Evolutionary conservation across 2,329 filamentous ascomycete species (phyloP).

Genomic region (Talaromyces sp.): DNA sequence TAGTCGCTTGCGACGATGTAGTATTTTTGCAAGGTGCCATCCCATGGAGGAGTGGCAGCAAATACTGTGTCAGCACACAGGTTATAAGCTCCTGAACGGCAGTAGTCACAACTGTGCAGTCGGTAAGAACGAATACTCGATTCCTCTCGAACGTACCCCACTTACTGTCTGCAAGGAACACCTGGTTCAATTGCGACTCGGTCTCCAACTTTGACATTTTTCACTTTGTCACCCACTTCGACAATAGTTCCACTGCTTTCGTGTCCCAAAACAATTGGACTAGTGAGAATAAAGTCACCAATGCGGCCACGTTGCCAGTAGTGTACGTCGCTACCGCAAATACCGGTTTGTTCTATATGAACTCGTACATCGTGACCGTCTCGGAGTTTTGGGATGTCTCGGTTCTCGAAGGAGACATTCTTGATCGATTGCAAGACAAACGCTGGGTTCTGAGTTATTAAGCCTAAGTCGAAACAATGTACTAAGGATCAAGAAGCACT

Average conservation of each 20-base stretch:
- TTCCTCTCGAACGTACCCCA: neutral
- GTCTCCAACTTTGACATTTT: constrained; percentile 40
- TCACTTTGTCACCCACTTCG: constrained; percentile 20
- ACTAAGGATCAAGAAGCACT: neutral
- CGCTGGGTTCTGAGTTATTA: neutral
- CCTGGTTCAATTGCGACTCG: constrained; percentile 47
- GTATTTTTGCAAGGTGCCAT: constrained; percentile 48
- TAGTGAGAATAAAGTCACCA: neutral
- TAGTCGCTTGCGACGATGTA: constrained; percentile 45
- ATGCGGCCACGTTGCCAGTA: constrained; percentile 2
- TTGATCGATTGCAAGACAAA: neutral
- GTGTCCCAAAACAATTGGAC: neutral
- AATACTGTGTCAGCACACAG: constrained; percentile 42
- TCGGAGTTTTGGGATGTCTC: neutral
- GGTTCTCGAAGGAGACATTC: neutral
- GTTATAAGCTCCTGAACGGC: constrained; percentile 38
- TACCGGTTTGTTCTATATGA: constrained; percentile 3
- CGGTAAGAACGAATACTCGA: neutral
- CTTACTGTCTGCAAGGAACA: constrained; percentile 32
- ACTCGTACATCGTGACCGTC: neutral
- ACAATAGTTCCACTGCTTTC: neutral
- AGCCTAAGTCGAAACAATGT: neutral
- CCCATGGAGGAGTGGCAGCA: constrained; percentile 46
- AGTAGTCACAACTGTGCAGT: constrained; percentile 33
- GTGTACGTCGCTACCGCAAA: constrained; percentile 1